phyloP scores from a whole-genome alignment of 2,329 filamentous ascomycete genomes.

The Knufia fluminis region DNA sequence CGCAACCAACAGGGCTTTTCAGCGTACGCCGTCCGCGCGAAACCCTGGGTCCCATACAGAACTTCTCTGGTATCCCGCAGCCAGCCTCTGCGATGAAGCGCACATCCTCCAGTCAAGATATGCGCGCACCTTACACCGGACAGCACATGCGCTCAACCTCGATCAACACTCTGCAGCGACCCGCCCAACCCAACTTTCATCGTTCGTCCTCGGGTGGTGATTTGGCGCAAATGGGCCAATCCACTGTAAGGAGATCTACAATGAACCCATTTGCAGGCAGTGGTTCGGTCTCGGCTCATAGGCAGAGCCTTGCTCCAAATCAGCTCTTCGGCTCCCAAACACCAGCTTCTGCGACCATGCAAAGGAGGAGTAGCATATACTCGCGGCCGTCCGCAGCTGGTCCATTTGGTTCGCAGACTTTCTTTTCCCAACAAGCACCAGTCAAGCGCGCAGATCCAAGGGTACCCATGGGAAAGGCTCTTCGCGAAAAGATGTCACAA shows the following conservation, averaged over 20 bases:
- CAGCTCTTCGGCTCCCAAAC: conserved; percentile 43
- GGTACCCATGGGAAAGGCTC: conserved; percentile 70
- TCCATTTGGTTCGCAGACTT: conserved; percentile 72
- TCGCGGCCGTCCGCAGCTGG: conserved; percentile 60
- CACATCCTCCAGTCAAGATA: conserved; percentile 65
- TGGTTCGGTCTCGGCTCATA: conserved; percentile 24
- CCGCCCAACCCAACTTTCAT: conserved; percentile 78
- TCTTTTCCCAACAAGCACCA: conserved; percentile 81
- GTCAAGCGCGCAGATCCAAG: conserved; percentile 80
- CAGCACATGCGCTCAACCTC: conserved; percentile 76
- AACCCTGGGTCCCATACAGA: conserved; percentile 78
- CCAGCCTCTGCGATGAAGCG: conserved; percentile 91
- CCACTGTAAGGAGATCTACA: conserved; percentile 72
- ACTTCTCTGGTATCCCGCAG: conserved; percentile 78
- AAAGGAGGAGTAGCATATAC: conserved; percentile 73
- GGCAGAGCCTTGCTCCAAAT: conserved; percentile 63
- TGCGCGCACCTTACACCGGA: conserved; percentile 54
- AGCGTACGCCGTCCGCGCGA: conserved; percentile 86
- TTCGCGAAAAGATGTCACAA: conserved; percentile 72
- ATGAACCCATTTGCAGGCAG: conserved; percentile 55
- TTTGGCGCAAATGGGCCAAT: conserved; percentile 67
- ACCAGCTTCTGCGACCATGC: conserved; percentile 45
- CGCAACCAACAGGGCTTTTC: conserved; percentile 79
- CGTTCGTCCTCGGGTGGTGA: conserved; percentile 76
- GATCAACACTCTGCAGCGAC: conserved; percentile 72